These are phyloP conservation scores for Dendrobium chrysotoxum DNA, from an alignment of 106 monocot species.

Conservation along the genomic window DNA sequence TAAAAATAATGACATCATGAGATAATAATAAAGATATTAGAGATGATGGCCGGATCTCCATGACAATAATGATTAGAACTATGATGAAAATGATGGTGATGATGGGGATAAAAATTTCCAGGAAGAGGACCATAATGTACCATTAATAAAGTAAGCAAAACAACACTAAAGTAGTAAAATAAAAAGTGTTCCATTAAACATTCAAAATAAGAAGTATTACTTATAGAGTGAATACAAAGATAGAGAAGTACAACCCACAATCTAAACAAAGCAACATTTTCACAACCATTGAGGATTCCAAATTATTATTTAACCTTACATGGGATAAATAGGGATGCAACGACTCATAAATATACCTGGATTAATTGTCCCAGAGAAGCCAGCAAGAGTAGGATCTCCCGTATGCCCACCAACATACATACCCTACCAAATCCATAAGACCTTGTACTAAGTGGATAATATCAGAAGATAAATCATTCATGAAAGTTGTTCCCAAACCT, in stretches of 20 bases:
- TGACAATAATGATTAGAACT: no score
- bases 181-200: no score
- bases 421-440: conserved; percentile 32
- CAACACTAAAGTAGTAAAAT: no score
- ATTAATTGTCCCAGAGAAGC: conserved; percentile 40
- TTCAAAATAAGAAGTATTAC: neutral
- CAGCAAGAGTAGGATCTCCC: conserved; percentile 39
- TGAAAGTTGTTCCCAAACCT: conserved; percentile 27
- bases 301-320: neutral
- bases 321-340: neutral
- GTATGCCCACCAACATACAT: conserved; percentile 32
- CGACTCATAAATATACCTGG: conserved; percentile 28
- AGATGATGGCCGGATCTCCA: no score
- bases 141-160: no score
- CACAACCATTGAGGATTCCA: neutral
- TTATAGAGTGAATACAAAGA: neutral
- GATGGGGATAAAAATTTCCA: no score
- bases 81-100: no score
- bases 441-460: conserved; percentile 7
- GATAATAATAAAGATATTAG: no score
- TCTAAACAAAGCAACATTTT: neutral
- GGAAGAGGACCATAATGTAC: no score
- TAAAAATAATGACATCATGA: no score
- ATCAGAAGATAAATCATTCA: neutral
- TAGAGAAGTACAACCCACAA: neutral